Evolutionary conservation across 2,329 filamentous ascomycete species (phyloP).

Genomic region (Coleophoma cylindrospora): DNA sequence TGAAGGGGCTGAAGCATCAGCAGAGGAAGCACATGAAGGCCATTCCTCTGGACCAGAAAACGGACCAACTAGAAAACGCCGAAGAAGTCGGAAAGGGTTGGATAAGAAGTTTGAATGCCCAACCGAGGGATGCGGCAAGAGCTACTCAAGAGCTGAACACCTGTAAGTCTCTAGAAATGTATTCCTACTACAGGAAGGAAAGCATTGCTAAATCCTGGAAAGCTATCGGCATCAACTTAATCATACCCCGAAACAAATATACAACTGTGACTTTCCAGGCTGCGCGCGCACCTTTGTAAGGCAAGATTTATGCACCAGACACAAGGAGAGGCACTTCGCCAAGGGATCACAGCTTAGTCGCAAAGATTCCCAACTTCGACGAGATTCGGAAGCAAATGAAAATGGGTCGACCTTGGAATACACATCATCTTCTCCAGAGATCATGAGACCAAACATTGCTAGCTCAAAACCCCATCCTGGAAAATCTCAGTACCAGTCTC

Average conservation of each 20-base stretch:
- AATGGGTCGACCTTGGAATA: conserved; percentile 8
- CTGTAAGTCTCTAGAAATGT: conserved; percentile 51
- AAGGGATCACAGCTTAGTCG: conserved; percentile 73
- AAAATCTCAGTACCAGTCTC: conserved; percentile 25
- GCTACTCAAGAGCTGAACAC: conserved; percentile 93
- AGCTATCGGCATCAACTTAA: conserved; percentile 90
- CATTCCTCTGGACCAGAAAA: conserved; percentile 27
- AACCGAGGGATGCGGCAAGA: conserved; percentile 85
- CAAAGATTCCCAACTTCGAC: conserved; percentile 58
- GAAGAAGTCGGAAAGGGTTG: conserved; percentile 70
- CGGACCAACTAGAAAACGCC: conserved; percentile 42
- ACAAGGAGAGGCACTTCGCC: conserved; percentile 75
- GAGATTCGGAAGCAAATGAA: conserved; percentile 31
- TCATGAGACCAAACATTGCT: conserved; percentile 18
- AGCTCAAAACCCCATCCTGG: conserved; percentile 18
- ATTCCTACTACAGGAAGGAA: neutral
- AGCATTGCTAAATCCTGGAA: conserved; percentile 5
- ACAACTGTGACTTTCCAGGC: conserved; percentile 86
- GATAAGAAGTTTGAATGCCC: conserved; percentile 84
- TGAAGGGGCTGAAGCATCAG: conserved; percentile 16
- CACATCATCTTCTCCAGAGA: conserved; percentile 17
- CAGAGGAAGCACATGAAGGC: conserved; percentile 18
- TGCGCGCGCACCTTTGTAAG: conserved; percentile 89
- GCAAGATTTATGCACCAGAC: conserved; percentile 84
- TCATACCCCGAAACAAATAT: conserved; percentile 93